Base-by-base conservation (phyloP, 768 basidiomycete genomes). In the Agrocybe pediades region DNA sequence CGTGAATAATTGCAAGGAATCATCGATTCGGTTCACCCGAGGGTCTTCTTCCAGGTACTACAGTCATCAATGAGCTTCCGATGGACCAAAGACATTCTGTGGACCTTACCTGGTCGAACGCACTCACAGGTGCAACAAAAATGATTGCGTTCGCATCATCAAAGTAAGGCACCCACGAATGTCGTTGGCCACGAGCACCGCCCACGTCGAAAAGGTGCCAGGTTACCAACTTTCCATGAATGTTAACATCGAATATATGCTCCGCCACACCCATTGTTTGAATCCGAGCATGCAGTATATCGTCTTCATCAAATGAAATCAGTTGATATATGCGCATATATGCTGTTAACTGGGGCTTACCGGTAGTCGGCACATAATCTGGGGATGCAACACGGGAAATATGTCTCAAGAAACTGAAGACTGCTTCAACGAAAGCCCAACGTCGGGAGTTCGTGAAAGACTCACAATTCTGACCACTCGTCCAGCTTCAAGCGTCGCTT, bases 221-320 rank as follows among this genome's bases (percentile, higher is more conserved):
- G 13, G 86, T 84, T 11, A 90, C 87, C 23, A 75, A 71, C 65
- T 87, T 91, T 13, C 90, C 88, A 57, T 90, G 87, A 39, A 92
- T 82, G 43, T 86, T 83, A 25, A 93, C 86, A 50, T 90, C 88
- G 60, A 93, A 93, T 25, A 85, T 75, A 60, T 93, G 90, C 67
- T 93, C 91, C 0, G 88, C 81, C 3, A 94, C 87, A 0, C 91
- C 91, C 86, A 94, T 91, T 6, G 91, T 94, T 65, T 92, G 92
- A 49, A 94, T 88, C 29, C 91, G 87, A n/a, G 90, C 90, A 64
- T 91, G 90, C 16, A 94, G 75, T 51, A 94, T 91, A 63, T 94
- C 91, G 67, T 93, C 91, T 90, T 55, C 20, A 41, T 45, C 19
- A 58, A 21, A n/a, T n/a, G n/a, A n/a, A 57, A 62, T 41, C 44